phyloP scores from a whole-genome alignment of 169 alveolate genomes.

The Plasmodium ovale region DNA sequence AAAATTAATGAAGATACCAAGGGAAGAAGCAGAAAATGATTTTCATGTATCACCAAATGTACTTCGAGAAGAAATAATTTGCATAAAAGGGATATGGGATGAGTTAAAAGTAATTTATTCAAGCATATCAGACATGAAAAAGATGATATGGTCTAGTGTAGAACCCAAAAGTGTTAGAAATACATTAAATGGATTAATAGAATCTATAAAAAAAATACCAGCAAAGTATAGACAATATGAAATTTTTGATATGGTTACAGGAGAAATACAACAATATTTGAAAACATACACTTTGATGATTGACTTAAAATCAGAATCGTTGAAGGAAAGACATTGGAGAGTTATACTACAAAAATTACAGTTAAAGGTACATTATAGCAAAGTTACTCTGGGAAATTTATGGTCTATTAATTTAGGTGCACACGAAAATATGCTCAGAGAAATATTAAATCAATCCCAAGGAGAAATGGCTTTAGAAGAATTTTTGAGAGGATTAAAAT shows the following conservation, averaged over 20 bases:
- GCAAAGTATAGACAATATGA: constrained; percentile 92
- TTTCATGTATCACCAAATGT: constrained; percentile 90
- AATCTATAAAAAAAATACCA: constrained; percentile 90
- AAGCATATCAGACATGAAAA: constrained; percentile 86
- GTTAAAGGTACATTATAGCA: constrained; percentile 84
- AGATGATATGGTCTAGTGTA: constrained; percentile 89
- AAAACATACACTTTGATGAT: constrained; percentile 78
- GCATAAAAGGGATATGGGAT: constrained; percentile 92
- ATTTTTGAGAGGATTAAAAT: constrained; percentile 92
- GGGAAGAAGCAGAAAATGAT: constrained; percentile 86
- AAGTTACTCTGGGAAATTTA: constrained; percentile 91
- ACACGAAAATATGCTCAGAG: constrained; percentile 86
- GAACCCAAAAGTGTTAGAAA: constrained; percentile 90
- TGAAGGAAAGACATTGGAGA: constrained; percentile 98
- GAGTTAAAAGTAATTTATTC: constrained; percentile 89
- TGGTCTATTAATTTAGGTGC: constrained; percentile 87
- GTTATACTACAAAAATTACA: constrained; percentile 86
- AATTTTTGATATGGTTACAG: constrained; percentile 93
- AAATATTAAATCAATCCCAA: constrained; percentile 94
- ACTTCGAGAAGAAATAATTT: constrained; percentile 89
- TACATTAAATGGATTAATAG: constrained; percentile 89
- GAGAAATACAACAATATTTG: constrained; percentile 73
- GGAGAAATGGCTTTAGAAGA: constrained; percentile 98
- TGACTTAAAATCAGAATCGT: constrained; percentile 95
- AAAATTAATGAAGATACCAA: constrained; percentile 44